Evolutionary conservation across 257 asterid species (phyloP).

Genomic region (Anisodus acutangulus): DNA sequence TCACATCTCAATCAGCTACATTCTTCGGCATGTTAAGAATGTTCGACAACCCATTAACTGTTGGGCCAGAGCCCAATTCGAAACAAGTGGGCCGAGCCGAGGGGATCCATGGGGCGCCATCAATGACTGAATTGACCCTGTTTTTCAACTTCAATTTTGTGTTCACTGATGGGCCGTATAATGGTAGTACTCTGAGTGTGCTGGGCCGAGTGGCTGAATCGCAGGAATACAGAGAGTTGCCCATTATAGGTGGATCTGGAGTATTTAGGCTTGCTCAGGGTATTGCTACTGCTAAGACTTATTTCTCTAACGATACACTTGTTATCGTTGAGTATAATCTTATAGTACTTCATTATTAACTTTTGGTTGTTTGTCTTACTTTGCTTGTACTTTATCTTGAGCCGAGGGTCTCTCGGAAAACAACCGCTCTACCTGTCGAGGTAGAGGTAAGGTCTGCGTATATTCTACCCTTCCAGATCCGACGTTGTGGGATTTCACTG

Average conservation of each 20-base stretch:
- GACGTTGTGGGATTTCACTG: too few species aligned
- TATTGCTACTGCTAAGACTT: conserved; percentile 41
- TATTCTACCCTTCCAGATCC: too few species aligned
- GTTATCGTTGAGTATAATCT: conserved; percentile 33
- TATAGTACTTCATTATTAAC: conserved; percentile 17
- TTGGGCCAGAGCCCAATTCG: conserved; percentile 40
- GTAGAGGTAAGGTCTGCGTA: too few species aligned
- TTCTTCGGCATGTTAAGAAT: conserved; percentile 40
- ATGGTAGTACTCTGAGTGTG: conserved; percentile 44
- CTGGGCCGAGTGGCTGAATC: conserved; percentile 41
- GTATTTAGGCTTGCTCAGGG: conserved; percentile 50
- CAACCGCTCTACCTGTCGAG: too few species aligned
- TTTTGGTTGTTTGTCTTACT: neutral
- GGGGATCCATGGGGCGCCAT: conserved; percentile 44
- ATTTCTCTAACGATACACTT: conserved; percentile 29
- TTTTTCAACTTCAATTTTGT: conserved; percentile 42
- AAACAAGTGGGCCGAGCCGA: conserved; percentile 46
- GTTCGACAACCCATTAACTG: conserved; percentile 44
- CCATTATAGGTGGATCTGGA: conserved; percentile 49
- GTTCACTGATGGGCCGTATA: conserved; percentile 38
- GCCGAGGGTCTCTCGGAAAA: too few species aligned
- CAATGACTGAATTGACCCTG: conserved; percentile 36
- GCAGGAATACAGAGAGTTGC: conserved; percentile 45
- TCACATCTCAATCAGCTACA: conserved; percentile 33
- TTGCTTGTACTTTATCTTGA: too few species aligned